Percentiles rank a stretch among this genome's conserved stretches.
Conservation (phyloP, 768 basidiomycete species). For the Xerocomellus intermedius region DNA sequence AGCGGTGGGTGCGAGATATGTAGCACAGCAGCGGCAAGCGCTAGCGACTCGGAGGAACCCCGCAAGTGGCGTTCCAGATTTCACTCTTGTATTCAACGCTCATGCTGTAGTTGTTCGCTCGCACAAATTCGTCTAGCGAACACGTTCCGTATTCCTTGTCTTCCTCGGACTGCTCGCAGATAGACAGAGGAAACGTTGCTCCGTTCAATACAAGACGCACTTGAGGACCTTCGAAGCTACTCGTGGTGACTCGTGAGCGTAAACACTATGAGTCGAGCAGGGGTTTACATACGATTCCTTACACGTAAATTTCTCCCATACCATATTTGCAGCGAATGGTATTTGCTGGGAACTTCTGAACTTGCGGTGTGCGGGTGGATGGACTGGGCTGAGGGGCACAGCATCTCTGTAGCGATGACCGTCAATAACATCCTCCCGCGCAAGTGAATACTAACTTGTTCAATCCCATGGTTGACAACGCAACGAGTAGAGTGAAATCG, state of each 20-base stretch:
- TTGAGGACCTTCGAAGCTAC: constrained; percentile 36
- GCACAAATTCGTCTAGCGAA: constrained; percentile 34
- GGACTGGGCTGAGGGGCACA: constrained; percentile 27
- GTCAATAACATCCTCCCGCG: not conserved
- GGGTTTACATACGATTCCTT: constrained; percentile 27
- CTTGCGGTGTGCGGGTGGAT: constrained; percentile 29
- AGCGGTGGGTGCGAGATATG: not conserved
- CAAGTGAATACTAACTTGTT: constrained; percentile 29
- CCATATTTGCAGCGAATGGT: constrained; percentile 43
- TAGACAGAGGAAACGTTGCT: constrained; percentile 37
- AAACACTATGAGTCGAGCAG: not conserved
- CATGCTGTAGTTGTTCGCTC: constrained; percentile 26
- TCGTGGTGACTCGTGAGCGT: constrained; percentile 4
- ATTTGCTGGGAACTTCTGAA: constrained; percentile 38
- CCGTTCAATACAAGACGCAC: constrained; percentile 42
- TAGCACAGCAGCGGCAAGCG: too few relatives aligned
- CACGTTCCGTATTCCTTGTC: constrained; percentile 38
- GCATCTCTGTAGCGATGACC: constrained; percentile 27
- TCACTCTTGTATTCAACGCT: constrained; percentile 29
- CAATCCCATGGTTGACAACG: constrained; percentile 38
- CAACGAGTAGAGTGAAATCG: constrained; percentile 37
- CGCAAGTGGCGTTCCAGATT: constrained; percentile 40
- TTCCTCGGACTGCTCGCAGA: constrained; percentile 27
- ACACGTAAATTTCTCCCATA: constrained; percentile 45
- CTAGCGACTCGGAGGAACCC: not conserved